Conservation (phyloP, 331 rosid genomes). For the Erythrophleum ivorense region DNA sequence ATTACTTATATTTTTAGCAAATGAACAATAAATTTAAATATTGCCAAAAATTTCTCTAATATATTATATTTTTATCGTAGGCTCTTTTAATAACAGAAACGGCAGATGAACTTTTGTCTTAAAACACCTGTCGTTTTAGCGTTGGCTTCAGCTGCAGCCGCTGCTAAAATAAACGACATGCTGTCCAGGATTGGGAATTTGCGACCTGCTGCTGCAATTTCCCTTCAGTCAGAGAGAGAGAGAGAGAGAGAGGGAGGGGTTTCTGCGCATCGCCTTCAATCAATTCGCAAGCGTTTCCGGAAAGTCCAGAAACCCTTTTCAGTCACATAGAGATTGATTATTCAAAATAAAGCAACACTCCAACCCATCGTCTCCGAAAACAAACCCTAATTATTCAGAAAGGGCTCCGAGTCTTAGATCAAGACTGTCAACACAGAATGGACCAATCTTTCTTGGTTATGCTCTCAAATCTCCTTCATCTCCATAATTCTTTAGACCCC, state of each 20-base stretch:
- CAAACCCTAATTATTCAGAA: not conserved
- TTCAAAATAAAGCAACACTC: not conserved
- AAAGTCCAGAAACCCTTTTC: not conserved
- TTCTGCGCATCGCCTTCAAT: not conserved
- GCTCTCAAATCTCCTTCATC: constrained; percentile 89
- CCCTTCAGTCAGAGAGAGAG: not conserved
- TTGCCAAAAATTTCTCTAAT: no score
- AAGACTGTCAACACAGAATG: constrained; percentile 42
- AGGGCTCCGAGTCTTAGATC: constrained; percentile 20
- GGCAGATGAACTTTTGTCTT: no score
- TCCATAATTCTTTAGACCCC: constrained; percentile 91
- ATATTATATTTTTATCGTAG: no score
- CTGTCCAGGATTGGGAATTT: not conserved
- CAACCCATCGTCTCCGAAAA: not conserved
- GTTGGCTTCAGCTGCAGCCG: not conserved
- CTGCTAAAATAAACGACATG: not conserved
- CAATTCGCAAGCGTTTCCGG: not conserved
- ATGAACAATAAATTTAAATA: no score
- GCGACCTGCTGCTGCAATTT: not conserved
- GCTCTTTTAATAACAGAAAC: no score
- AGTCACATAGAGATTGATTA: not conserved
- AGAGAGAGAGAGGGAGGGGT: not conserved
- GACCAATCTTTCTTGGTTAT: constrained; percentile 78
- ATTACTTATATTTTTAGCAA: no score
- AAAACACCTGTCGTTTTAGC: not conserved